These are phyloP conservation scores for Eucalyptus tenuipes DNA, from an alignment of 345 rosid genomes.

Conservation along the genomic window DNA sequence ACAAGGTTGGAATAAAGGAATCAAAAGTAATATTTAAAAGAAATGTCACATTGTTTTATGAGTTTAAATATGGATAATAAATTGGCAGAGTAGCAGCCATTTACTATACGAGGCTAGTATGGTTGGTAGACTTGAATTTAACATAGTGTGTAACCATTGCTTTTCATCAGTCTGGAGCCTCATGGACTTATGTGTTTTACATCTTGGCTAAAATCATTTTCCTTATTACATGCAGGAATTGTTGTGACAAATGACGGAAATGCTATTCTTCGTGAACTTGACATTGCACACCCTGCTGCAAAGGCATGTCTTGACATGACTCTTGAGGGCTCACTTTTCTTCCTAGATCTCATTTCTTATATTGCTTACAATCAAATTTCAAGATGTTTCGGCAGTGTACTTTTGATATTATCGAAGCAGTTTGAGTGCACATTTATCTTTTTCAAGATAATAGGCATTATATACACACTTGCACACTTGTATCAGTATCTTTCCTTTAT, in stretches of 20 bases:
- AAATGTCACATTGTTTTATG: neutral
- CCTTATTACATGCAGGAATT: conserved; percentile 38
- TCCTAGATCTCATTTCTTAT: neutral
- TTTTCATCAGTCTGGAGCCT: neutral
- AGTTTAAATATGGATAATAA: neutral
- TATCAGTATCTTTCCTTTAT: neutral
- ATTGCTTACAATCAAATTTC: neutral
- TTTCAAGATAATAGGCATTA: neutral
- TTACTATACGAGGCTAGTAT: neutral
- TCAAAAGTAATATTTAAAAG: neutral
- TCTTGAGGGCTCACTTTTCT: neutral
- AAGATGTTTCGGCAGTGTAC: neutral
- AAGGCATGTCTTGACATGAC: conserved; percentile 28
- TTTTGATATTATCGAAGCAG: neutral
- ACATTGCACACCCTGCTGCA: conserved; percentile 94
- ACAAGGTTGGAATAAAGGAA: neutral
- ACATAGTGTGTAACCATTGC: neutral
- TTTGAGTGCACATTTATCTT: neutral
- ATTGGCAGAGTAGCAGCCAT: neutral
- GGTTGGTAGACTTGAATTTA: neutral
- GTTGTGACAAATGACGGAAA: conserved; percentile 96
- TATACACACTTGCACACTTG: neutral
- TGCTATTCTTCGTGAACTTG: conserved; percentile 85
- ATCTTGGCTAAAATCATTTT: neutral
- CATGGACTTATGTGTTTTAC: neutral